Evolutionary conservation across 257 asterid genomes (phyloP), one percentile per base, ranked within the genome.

Genomic region (Solanum corneliomulleri): DNA sequence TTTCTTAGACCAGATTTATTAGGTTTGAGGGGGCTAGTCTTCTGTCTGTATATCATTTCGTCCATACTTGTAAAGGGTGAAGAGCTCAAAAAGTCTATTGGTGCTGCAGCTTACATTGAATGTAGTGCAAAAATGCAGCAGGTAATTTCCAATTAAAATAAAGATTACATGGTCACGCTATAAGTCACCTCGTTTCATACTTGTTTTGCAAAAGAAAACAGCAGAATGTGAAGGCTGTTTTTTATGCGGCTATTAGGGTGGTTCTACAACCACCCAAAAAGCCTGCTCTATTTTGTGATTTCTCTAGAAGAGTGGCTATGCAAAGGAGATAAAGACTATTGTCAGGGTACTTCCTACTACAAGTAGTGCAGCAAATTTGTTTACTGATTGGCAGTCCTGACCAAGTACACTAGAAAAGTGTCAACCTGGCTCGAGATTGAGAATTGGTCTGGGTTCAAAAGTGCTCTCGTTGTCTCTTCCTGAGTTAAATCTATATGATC

Each of bases 41-140:
- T 64, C 44, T 45, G 42, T 33, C 71, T 6, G 72, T 71, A 58
- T 77, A 86, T 92, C 87, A 69, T 82, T 83, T 86, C 14, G 41
- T 56, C 52, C 86, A 33, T 33, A 80, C 76, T 47, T 85, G 86
- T 86, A 71, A 90, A 96, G 98, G 99, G 98, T 31, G 98, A 93
- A 88, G 97, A 95, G 93, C 95, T 96, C 80, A 95, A 86, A 92
- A 95, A 93, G 91, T 49, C 89, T 90, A 95, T 94, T 88, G 96
- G 98, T 29, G 98, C 98, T 52, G 86, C 93, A 70, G 93, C 96
- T 64, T 96, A 94, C 89, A 87, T 96, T 35, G 99, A 96, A 89
- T 96, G 99, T 49, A 95, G 98, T 88, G 94, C 98, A 6, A 95
- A 94, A 90, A 90, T 98, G 9, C 98, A 94, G 86, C 98, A 94